Base-by-base conservation (phyloP, 2,329 filamentous ascomycete genomes). In the Rhexocercosporidium sp. region DNA sequence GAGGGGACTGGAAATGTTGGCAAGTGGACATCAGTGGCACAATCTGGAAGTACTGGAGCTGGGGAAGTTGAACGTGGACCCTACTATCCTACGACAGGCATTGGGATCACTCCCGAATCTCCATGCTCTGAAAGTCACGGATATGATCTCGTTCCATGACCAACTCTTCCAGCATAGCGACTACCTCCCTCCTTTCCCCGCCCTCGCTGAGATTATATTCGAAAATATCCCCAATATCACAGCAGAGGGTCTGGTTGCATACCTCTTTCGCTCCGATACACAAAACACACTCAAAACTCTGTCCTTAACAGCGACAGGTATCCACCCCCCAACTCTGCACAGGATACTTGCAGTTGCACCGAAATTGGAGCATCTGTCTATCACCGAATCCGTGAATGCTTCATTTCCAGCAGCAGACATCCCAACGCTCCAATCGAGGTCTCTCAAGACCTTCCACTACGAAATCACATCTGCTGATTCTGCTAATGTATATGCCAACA, bases 41-140 rank as follows among this genome's bases (percentile, higher is more conserved):
- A 84, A 86, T 53, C 83, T 96, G 14, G 90, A 94, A 78, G 88
- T 92, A 11, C 77, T 96, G 59, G 92, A 95, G 77, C 81, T 96
- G 41, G 84, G 85, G 66, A 84, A 82, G 69, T 82, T 95, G 66
- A 85, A 88, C 61, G 84, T 94, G 71, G 92, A 96, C 75, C 89
- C 91, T 12, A 82, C 84, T 49, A 85, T 89, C 37, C 81, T 97
- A 65, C 87, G 94, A 44, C 86, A 88, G 63, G 92, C 91, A 20
- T 83, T 97, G 31, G 87, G 85, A 22, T 86, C 85, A 61, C 85
- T 97, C 66, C 83, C 84, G 0, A 83, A 83, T 54, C 82, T 98
- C 59, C 88, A 86, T 22, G 92, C 94, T 16, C 82, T 97, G 61
- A 94, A 92, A 70, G 83, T 97, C 25, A 86, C 88, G 5, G 86